A percentile compares a stretch with the other conserved stretches of the same genome.
Evolutionary conservation across 768 basidiomycete species (phyloP).

Genomic region (Naganishia vishniacii): DNA sequence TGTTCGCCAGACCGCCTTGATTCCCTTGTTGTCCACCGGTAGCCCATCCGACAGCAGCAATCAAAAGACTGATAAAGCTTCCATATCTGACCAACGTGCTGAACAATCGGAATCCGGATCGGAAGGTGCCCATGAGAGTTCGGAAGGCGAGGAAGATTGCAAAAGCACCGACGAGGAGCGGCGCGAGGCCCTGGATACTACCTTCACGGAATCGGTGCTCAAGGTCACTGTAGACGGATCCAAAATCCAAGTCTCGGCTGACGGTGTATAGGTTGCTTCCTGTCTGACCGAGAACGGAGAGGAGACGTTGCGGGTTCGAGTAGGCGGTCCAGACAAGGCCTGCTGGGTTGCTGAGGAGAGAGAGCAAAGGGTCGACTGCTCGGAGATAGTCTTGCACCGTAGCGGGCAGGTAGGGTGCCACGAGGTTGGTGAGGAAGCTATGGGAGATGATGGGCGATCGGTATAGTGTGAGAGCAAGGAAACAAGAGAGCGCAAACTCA

Average conservation of each 20-base stretch:
- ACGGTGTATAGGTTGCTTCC: slow-evolving; percentile 19
- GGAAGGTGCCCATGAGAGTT: slow-evolving; percentile 18
- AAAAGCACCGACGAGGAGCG: slow-evolving; percentile 17
- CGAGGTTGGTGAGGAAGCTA: slow-evolving; percentile 20
- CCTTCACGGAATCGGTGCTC: not conserved
- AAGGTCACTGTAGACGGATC: slow-evolving; percentile 5
- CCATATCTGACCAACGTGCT: slow-evolving; percentile 21
- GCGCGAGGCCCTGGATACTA: not conserved
- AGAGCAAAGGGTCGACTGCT: slow-evolving; percentile 21
- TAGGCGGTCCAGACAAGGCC: slow-evolving; percentile 23
- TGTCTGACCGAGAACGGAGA: slow-evolving; percentile 21
- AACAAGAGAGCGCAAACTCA: not conserved
- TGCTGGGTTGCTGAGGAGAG: slow-evolving; percentile 22
- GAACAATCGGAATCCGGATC: slow-evolving; percentile 8
- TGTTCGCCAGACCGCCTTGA: slow-evolving; percentile 7
- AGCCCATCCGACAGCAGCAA: slow-evolving; percentile 18
- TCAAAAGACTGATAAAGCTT: slow-evolving; percentile 9
- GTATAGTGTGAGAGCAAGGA: not conserved
- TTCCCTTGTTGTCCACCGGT: slow-evolving; percentile 10
- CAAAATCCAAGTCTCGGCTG: slow-evolving; percentile 12
- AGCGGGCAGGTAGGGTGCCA: slow-evolving; percentile 19
- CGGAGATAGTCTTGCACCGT: slow-evolving; percentile 21
- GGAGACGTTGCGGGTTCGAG: slow-evolving; percentile 23
- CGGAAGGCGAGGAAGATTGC: slow-evolving; percentile 19
- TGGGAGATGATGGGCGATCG: too few relatives aligned